Conservation (phyloP, 2,329 filamentous ascomycete species). For the Aspergillus fructus region DNA sequence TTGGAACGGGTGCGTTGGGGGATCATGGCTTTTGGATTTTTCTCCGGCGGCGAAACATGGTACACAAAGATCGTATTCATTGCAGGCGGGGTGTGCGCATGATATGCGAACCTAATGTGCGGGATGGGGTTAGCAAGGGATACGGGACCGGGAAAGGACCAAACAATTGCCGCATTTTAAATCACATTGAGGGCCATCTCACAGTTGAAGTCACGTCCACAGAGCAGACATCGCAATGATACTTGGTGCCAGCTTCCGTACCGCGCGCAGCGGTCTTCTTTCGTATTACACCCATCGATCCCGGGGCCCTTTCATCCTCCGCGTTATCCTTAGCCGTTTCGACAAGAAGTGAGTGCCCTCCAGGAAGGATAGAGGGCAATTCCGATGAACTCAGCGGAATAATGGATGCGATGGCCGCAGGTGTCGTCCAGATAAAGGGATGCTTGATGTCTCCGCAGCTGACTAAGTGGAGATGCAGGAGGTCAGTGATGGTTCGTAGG, state of each 20-base stretch:
- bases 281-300: slow-evolving; percentile 84
- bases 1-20: slow-evolving; percentile 79
- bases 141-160: neutral
- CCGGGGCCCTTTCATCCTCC: slow-evolving; percentile 41
- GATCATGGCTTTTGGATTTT: slow-evolving; percentile 79
- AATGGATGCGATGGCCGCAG: slow-evolving; percentile 8
- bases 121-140: neutral
- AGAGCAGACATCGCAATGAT: slow-evolving; percentile 95
- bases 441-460: slow-evolving; percentile 20
- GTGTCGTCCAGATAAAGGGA: slow-evolving; percentile 14
- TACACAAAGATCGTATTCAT: slow-evolving; percentile 96
- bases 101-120: slow-evolving; percentile 78
- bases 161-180: neutral
- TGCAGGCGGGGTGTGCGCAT: slow-evolving; percentile 79
- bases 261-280: slow-evolving; percentile 88
- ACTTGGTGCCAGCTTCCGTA: slow-evolving; percentile 87
- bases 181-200: slow-evolving; percentile 22
- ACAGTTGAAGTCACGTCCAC: slow-evolving; percentile 97
- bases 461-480: slow-evolving; percentile 11
- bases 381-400: neutral
- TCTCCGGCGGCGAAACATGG: slow-evolving; percentile 87
- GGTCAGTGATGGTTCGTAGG: neutral
- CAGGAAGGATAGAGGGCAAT: slow-evolving; percentile 29
- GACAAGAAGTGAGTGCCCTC: slow-evolving; percentile 29
- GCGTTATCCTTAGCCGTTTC: slow-evolving; percentile 33